phyloP scores from a whole-genome alignment of 1,284 basidiomycete genomes.

The Tylopilus orsonianus region DNA sequence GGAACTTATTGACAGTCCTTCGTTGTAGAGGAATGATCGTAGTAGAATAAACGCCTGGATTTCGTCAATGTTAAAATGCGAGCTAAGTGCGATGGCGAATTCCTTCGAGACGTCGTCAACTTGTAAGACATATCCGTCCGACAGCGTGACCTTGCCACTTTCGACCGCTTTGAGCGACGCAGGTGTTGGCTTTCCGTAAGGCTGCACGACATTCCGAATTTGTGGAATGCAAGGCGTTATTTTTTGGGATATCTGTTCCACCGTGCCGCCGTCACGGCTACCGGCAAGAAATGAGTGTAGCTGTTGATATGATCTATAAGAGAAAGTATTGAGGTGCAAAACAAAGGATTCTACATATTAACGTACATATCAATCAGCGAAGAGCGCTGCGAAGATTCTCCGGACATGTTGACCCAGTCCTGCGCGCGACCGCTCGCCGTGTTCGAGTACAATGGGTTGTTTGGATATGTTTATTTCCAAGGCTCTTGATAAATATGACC shows the following conservation, averaged over 20 bases:
- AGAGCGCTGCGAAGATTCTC: slow-evolving; percentile 46
- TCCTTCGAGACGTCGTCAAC: slow-evolving; percentile 70
- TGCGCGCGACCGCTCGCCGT: slow-evolving; percentile 1
- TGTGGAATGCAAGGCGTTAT: slow-evolving; percentile 56
- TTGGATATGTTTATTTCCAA: slow-evolving; percentile 28
- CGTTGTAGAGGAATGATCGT: slow-evolving; percentile 77
- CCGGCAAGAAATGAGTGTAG: slow-evolving; percentile 62
- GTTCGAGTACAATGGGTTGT: slow-evolving; percentile 18
- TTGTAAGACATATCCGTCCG: slow-evolving; percentile 59
- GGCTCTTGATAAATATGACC: slow-evolving; percentile 24
- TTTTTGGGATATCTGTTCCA: slow-evolving; percentile 56
- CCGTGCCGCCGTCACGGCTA: slow-evolving; percentile 53
- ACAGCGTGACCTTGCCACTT: slow-evolving; percentile 60
- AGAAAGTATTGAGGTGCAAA: neutral
- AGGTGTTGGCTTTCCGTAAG: slow-evolving; percentile 67
- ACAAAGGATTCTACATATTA: neutral
- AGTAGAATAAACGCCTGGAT: slow-evolving; percentile 70
- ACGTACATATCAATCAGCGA: slow-evolving; percentile 50
- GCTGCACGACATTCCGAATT: slow-evolving; percentile 53
- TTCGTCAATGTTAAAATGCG: slow-evolving; percentile 72
- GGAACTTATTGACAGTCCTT: slow-evolving; percentile 60
- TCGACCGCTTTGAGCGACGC: slow-evolving; percentile 66
- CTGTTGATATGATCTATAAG: slow-evolving; percentile 60
- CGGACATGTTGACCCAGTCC: slow-evolving; percentile 36
- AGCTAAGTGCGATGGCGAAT: slow-evolving; percentile 67